Evolutionary conservation across 2,329 filamentous ascomycete species (phyloP), one percentile per base, ranked within the genome.

Genomic region (Periglandula ipomoeae): DNA sequence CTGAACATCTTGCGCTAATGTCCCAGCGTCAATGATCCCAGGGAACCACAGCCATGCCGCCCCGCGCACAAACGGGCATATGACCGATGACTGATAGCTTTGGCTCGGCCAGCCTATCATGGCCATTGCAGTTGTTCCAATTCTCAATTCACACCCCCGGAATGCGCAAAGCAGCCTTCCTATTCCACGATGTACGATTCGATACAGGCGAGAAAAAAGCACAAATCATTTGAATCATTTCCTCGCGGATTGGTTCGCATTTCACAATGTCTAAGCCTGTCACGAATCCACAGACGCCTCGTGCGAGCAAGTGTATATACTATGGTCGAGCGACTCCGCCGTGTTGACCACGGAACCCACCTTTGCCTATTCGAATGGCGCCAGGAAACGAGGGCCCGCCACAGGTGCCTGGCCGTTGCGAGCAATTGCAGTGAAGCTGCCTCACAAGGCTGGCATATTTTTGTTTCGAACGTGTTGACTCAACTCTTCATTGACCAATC

Each of bases 1-100:
- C n/a, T n/a, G n/a, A n/a, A n/a, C n/a, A n/a, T n/a, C n/a, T n/a
- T n/a, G n/a, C n/a, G n/a, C n/a, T n/a, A n/a, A n/a, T n/a, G n/a
- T n/a, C n/a, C n/a, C n/a, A n/a, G n/a, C n/a, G n/a, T n/a, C n/a
- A n/a, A n/a, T n/a, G 27, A 30, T 30, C 9, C 27, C 13, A 30
- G 27, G 26, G 11, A 22, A 41, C 15, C 10, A 13, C 11, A 22
- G 38, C 46, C 39, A 43, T 20, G 45, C 46, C 46, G 23, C 38
- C 41, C 24, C 26, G 9, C n/a, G 23, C 34, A 19, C 8, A 43
- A 32, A 20, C 23, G 20, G n/a, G n/a, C n/a, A 27, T 22, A 13
- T 47, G 45, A 47, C 38, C n/a, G 38, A 42, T 35, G 26, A 47
- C 38, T 46, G 44, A 39, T 37, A 30, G n/a, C 32, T 35, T 17